These are phyloP conservation scores for Eragrostis tef DNA, from an alignment of 202 grass and related monocot genomes.

Conservation along the genomic window DNA sequence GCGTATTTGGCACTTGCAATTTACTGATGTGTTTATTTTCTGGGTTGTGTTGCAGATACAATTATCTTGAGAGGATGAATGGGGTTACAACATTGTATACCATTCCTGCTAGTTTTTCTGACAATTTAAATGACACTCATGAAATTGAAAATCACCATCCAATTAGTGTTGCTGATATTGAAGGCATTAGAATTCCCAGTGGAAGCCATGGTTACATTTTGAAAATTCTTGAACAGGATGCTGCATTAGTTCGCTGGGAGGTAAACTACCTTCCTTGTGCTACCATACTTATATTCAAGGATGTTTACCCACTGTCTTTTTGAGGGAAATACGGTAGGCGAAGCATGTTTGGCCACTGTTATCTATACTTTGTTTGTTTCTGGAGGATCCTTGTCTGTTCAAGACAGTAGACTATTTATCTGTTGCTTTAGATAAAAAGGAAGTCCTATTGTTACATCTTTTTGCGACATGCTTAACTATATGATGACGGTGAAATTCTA, in stretches of 20 bases:
- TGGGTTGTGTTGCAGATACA: constrained; percentile 57
- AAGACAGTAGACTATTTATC: constrained; percentile 24
- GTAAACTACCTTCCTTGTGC: constrained; percentile 46
- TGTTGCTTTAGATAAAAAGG: neutral
- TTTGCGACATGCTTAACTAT: neutral
- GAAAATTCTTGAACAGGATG: constrained; percentile 64
- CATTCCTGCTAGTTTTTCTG: constrained; percentile 45
- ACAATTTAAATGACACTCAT: constrained; percentile 49
- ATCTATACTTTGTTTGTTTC: neutral
- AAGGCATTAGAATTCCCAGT: constrained; percentile 66
- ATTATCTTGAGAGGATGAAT: constrained; percentile 88
- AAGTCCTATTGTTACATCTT: neutral
- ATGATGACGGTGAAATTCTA: neutral
- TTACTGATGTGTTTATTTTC: constrained; percentile 9
- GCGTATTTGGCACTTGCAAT: constrained; percentile 25
- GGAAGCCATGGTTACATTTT: constrained; percentile 71
- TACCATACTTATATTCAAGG: neutral
- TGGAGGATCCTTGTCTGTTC: constrained; percentile 7
- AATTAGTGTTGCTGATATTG: constrained; percentile 65
- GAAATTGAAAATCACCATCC: constrained; percentile 63
- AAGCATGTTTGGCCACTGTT: neutral
- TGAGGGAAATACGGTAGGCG: too few species aligned
- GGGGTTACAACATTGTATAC: constrained; percentile 73
- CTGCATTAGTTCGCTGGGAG: constrained; percentile 83
- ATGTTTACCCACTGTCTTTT: neutral